A percentile compares a stretch with the other conserved stretches of the same genome.
Conservation (phyloP, 306 rosid genomes). For the Quercus robur region DNA sequence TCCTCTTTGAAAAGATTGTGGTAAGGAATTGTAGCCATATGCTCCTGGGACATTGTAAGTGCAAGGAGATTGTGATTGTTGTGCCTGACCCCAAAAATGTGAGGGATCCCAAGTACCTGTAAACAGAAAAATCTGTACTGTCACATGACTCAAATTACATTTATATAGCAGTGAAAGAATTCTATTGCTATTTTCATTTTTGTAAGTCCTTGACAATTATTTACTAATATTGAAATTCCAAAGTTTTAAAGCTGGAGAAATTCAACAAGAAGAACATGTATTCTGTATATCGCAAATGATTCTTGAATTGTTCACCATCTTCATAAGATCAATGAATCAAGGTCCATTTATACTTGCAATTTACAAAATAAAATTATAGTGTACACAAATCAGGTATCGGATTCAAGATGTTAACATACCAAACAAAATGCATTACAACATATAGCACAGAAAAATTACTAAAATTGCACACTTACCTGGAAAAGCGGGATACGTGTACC, state of each 20-base stretch:
- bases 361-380: too few relatives aligned
- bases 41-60: constrained; percentile 29
- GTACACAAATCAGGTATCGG: background rate
- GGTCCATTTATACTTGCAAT: background rate
- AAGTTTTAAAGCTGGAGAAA: background rate
- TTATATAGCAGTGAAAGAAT: background rate
- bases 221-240: background rate
- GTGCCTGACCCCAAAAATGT: constrained; percentile 45
- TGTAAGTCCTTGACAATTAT: background rate
- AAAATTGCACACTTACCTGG: constrained; percentile 33
- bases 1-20: constrained; percentile 35
- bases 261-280: background rate
- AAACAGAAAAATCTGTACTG: constrained; percentile 13
- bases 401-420: background rate
- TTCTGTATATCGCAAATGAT: background rate
- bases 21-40: constrained; percentile 21
- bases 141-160: constrained; percentile 6
- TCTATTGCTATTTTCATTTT: background rate
- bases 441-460: constrained; percentile 1
- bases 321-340: background rate
- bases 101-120: constrained; percentile 50
- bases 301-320: background rate
- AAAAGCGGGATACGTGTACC: constrained; percentile 40
- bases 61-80: constrained; percentile 35
- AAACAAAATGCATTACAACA: background rate